phyloP scores from a whole-genome alignment of 2,329 filamentous ascomycete genomes.

The Arthrobotrys conoides region DNA sequence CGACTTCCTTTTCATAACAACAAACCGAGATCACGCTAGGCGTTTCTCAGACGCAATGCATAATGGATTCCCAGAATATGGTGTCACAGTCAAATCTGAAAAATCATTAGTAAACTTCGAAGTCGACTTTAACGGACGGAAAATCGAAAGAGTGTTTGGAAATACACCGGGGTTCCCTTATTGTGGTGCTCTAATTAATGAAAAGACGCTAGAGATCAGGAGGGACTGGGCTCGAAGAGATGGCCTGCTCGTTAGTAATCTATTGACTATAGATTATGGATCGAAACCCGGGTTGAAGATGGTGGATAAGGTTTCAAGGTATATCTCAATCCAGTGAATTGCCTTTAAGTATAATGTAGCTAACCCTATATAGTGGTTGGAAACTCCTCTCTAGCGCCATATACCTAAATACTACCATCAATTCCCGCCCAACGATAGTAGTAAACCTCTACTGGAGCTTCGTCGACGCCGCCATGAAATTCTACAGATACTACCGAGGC shows the following conservation, averaged over 20 bases:
- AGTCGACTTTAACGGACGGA: constrained; percentile 71
- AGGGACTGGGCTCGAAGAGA: constrained; percentile 75
- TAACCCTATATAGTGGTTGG: constrained; percentile 71
- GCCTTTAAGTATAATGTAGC: constrained; percentile 2
- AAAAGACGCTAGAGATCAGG: constrained; percentile 79
- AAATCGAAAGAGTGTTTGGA: constrained; percentile 71
- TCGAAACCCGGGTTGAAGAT: constrained; percentile 61
- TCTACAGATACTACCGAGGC: constrained; percentile 72
- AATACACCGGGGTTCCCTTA: constrained; percentile 79
- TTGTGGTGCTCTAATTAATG: constrained; percentile 85
- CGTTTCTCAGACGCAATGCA: constrained; percentile 86
- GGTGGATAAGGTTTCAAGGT: constrained; percentile 62
- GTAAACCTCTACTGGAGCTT: constrained; percentile 83
- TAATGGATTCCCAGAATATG: constrained; percentile 81
- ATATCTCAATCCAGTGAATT: background rate
- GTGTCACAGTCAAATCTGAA: constrained; percentile 79
- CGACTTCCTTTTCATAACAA: constrained; percentile 91
- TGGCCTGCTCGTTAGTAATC: constrained; percentile 66
- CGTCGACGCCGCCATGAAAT: constrained; percentile 81
- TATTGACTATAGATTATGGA: constrained; percentile 61
- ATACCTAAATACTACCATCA: constrained; percentile 85
- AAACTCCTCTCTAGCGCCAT: constrained; percentile 88
- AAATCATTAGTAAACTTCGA: constrained; percentile 92
- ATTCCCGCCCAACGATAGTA: constrained; percentile 78
- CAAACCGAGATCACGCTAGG: constrained; percentile 76